Percentiles rank a stretch among this genome's conserved stretches.
Evolutionary conservation across 257 asterid species (phyloP).

Genomic region (Primulina tabacum): DNA sequence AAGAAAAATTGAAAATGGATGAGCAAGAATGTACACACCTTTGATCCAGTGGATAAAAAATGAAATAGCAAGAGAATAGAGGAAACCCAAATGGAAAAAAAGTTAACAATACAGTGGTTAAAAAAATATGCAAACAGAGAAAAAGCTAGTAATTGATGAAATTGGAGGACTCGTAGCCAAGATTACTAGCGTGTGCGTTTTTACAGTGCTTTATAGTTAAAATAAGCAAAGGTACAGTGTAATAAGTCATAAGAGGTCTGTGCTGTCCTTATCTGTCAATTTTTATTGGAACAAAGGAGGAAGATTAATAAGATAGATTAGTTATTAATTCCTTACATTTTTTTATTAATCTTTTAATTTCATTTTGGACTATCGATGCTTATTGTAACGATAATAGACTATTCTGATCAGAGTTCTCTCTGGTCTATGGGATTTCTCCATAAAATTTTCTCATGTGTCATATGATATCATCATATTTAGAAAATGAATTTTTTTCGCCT

Average conservation of each 20-base stretch:
- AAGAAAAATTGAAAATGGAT: conserved; percentile 17
- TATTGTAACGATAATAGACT: too few species aligned
- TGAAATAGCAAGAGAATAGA: conserved; percentile 16
- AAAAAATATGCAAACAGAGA: conserved; percentile 8
- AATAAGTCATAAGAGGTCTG: conserved; percentile 17
- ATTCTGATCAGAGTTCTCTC: too few species aligned
- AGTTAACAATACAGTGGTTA: conserved; percentile 19
- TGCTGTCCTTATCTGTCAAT: conserved; percentile 24
- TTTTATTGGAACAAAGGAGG: background rate
- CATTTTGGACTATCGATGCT: too few species aligned
- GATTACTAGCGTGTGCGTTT: background rate
- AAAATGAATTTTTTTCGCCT: too few species aligned
- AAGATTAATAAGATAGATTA: too few species aligned
- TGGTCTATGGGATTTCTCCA: too few species aligned
- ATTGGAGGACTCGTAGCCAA: background rate
- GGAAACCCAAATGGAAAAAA: conserved; percentile 27
- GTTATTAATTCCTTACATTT: too few species aligned
- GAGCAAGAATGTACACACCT: conserved; percentile 32
- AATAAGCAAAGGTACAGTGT: background rate
- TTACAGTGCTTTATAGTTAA: conserved; percentile 4
- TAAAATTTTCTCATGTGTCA: too few species aligned
- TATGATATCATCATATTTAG: too few species aligned
- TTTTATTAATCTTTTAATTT: too few species aligned
- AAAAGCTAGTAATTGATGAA: background rate
- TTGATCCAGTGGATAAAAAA: conserved; percentile 23